These are phyloP conservation scores for Hypoxylon subgilvum DNA, from an alignment of 495 filamentous ascomycete species.

Conservation along the genomic window DNA sequence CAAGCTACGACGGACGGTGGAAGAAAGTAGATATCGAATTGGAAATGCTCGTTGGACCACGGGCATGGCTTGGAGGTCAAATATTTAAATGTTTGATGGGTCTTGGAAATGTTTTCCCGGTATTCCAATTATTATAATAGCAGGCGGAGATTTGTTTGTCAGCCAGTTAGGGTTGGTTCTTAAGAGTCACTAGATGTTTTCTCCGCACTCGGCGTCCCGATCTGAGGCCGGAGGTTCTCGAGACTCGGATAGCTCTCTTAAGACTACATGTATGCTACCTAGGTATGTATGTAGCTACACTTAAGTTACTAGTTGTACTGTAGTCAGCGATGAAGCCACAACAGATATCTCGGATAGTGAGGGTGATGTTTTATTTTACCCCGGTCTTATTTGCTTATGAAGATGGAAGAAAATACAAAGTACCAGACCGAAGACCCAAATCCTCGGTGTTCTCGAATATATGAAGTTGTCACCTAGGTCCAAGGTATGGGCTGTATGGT, in stretches of 20 bases:
- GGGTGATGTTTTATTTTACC: too few species aligned
- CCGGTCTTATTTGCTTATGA: neutral
- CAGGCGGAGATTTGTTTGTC: slow-evolving; percentile 23
- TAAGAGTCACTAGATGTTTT: too few species aligned
- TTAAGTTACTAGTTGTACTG: too few species aligned
- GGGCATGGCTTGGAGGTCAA: slow-evolving; percentile 24
- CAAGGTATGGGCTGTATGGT: too few species aligned
- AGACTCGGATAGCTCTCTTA: too few species aligned
- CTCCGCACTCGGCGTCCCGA: too few species aligned
- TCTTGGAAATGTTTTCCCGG: neutral
- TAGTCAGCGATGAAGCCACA: neutral
- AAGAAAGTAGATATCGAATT: slow-evolving; percentile 22
- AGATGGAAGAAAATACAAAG: neutral
- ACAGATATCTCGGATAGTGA: too few species aligned
- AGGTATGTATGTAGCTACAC: neutral
- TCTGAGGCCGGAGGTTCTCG: too few species aligned
- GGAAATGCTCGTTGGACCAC: slow-evolving; percentile 24
- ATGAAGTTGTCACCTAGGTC: neutral
- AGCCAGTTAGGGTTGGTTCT: slow-evolving; percentile 27
- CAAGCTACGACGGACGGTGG: slow-evolving; percentile 24
- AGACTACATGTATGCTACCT: neutral
- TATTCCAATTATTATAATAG: slow-evolving; percentile 4
- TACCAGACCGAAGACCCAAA: neutral
- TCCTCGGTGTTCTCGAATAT: neutral
- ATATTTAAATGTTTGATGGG: neutral